These are phyloP conservation scores for Ramalina intermedia DNA, from an alignment of 495 filamentous ascomycete species.

Conservation along the genomic window DNA sequence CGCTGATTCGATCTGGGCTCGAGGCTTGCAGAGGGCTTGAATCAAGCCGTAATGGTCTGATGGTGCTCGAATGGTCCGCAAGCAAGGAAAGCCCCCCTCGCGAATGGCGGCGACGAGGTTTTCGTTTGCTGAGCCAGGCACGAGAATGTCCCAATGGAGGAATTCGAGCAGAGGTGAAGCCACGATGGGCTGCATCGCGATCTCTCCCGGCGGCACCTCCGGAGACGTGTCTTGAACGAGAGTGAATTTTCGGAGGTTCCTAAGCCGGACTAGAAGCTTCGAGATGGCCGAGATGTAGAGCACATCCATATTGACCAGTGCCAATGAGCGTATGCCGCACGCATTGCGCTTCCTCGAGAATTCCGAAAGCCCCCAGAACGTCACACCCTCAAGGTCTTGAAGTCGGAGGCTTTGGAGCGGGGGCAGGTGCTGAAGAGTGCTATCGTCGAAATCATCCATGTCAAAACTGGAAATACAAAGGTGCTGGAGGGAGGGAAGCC, in stretches of 20 bases:
- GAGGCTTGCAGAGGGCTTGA: conserved; percentile 54
- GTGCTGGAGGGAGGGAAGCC: conserved; percentile 53
- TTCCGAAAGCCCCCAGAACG: conserved; percentile 57
- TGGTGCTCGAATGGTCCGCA: conserved; percentile 55
- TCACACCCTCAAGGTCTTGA: conserved; percentile 62
- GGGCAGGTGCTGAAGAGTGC: conserved; percentile 54
- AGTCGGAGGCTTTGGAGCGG: conserved; percentile 59
- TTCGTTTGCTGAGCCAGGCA: conserved; percentile 41
- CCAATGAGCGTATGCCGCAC: conserved; percentile 40
- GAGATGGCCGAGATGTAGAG: conserved; percentile 56
- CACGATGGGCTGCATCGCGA: conserved; percentile 55
- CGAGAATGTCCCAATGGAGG: conserved; percentile 71
- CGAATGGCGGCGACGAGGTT: conserved; percentile 62
- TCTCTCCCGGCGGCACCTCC: conserved; percentile 29
- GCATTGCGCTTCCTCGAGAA: conserved; percentile 48
- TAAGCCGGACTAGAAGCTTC: conserved; percentile 55
- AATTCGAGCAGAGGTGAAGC: conserved; percentile 50
- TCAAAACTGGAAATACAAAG: conserved; percentile 65
- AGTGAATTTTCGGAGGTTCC: conserved; percentile 47
- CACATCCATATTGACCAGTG: conserved; percentile 51
- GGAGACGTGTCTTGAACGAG: conserved; percentile 54
- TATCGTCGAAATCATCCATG: conserved; percentile 56
- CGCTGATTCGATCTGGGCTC: conserved; percentile 31
- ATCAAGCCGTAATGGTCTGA: conserved; percentile 60
- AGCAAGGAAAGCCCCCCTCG: conserved; percentile 52